Evolutionary conservation across 75 land plant species (phyloP).

Genomic region (Pinus tabuliformis): DNA sequence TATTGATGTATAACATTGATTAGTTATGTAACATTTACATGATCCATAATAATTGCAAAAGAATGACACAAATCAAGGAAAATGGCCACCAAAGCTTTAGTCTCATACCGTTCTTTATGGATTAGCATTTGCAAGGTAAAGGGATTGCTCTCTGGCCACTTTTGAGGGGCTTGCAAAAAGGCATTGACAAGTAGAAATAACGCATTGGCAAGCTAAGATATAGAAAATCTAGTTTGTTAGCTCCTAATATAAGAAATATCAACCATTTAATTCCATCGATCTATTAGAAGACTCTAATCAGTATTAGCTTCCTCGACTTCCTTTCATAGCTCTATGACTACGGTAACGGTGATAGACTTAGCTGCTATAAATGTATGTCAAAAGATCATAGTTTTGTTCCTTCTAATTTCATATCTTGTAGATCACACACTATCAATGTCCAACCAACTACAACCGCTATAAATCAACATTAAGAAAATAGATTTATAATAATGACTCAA

Average conservation of each 20-base stretch:
- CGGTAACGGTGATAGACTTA: too few species aligned
- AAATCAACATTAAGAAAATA: neutral
- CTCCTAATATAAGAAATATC: neutral
- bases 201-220: neutral
- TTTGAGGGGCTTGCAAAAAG: conserved; percentile 22
- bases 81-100: too few species aligned
- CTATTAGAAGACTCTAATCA: too few species aligned
- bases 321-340: too few species aligned
- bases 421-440: too few species aligned
- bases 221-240: neutral
- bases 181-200: too few species aligned
- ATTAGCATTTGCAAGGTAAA: conserved; percentile 19
- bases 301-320: too few species aligned
- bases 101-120: conserved; percentile 16
- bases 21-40: too few species aligned
- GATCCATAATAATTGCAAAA: neutral
- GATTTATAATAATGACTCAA: neutral
- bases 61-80: neutral
- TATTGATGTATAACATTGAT: too few species aligned
- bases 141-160: conserved; percentile 20
- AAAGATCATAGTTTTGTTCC: too few species aligned
- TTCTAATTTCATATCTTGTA: too few species aligned
- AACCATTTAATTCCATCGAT: neutral
- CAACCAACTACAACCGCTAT: neutral
- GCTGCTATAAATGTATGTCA: too few species aligned